phyloP scores from a whole-genome alignment of 768 basidiomycete species.

The Neoboletus subvelutipes region DNA sequence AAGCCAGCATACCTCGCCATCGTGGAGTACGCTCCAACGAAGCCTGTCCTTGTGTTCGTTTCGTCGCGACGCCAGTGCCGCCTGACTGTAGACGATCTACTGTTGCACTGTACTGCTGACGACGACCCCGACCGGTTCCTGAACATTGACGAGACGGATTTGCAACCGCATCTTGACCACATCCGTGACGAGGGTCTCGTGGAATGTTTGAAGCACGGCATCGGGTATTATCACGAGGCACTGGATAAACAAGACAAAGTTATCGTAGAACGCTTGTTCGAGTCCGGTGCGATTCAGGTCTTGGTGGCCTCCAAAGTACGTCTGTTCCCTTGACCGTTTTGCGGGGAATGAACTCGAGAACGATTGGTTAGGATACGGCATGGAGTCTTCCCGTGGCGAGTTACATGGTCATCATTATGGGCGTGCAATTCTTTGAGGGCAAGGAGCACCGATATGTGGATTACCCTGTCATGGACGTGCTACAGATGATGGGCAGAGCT shows the following conservation, averaged over 20 bases:
- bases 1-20: slow-evolving; percentile 96
- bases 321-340: background rate
- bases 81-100: slow-evolving; percentile 88
- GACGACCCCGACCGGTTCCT: slow-evolving; percentile 83
- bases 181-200: slow-evolving; percentile 70
- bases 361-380: slow-evolving; percentile 70
- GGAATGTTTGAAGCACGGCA: slow-evolving; percentile 84
- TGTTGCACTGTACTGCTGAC: slow-evolving; percentile 86
- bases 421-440: slow-evolving; percentile 95
- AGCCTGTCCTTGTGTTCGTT: slow-evolving; percentile 91
- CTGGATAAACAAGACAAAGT: slow-evolving; percentile 89
- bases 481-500: slow-evolving; percentile 99
- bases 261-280: slow-evolving; percentile 89
- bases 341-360: background rate
- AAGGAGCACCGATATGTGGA: slow-evolving; percentile 98
- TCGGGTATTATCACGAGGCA: slow-evolving; percentile 96
- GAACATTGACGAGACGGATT: slow-evolving; percentile 78
- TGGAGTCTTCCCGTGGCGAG: slow-evolving; percentile 94
- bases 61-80: slow-evolving; percentile 92
- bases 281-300: slow-evolving; percentile 93
- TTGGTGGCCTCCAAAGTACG: slow-evolving; percentile 89
- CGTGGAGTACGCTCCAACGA: slow-evolving; percentile 78
- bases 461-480: slow-evolving; percentile 96
- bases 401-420: slow-evolving; percentile 99
- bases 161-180: slow-evolving; percentile 87